A percentile compares a stretch with the other conserved stretches of the same genome.
Conservation (phyloP, 805 yeast species). For the Hanseniaspora taiwanica region DNA sequence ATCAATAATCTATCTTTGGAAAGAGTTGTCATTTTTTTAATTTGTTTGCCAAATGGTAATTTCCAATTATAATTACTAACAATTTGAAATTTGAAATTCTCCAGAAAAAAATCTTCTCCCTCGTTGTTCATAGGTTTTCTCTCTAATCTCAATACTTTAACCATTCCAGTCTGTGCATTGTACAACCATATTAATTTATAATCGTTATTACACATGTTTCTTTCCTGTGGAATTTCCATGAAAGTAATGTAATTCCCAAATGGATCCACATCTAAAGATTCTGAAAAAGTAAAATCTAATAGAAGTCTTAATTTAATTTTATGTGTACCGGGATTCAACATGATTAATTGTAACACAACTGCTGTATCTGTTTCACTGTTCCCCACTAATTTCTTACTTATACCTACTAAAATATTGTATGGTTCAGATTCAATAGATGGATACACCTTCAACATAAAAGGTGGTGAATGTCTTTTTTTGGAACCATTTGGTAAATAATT, state of each 20-base stretch:
- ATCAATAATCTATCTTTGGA: not conserved
- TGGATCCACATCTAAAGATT: not conserved
- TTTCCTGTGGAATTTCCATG: not conserved
- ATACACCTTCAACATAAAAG: not conserved
- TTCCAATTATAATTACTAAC: not conserved
- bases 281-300: too few relatives aligned
- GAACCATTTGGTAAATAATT: too few relatives aligned
- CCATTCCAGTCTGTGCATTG: not conserved
- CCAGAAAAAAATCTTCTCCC: too few relatives aligned
- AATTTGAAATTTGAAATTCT: not conserved
- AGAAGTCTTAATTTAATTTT: not conserved
- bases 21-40: not conserved
- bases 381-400: too few relatives aligned
- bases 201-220: not conserved
- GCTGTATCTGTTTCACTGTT: too few relatives aligned
- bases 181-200: not conserved
- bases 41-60: not conserved
- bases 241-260: not conserved
- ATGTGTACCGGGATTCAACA: not conserved
- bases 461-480: not conserved
- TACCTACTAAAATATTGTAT: not conserved
- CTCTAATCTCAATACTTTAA: not conserved
- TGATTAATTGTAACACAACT: not conserved
- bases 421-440: not conserved
- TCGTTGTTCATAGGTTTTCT: too few relatives aligned